Percentiles rank a stretch among this genome's conserved stretches.
phyloP scores from a whole-genome alignment of 345 rosid genomes.

The Conringia planisiliqua region DNA sequence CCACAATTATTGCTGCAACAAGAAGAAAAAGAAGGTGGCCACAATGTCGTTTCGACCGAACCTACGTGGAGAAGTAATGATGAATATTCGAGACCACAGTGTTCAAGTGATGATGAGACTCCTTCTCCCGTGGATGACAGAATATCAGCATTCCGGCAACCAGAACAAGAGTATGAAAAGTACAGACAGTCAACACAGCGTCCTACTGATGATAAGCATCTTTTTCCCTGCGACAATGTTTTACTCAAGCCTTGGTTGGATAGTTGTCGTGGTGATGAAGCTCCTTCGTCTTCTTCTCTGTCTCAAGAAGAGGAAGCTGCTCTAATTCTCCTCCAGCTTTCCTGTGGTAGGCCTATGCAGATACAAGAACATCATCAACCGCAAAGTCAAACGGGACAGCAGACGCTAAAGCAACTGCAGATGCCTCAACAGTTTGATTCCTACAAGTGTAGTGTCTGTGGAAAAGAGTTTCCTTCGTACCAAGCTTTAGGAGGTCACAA shows the following conservation, averaged over 20 bases:
- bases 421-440: background rate
- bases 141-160: background rate
- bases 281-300: constrained; percentile 14
- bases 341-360: constrained; percentile 26
- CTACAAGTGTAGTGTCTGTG: constrained; percentile 66
- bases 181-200: too few species aligned
- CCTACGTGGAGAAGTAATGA: constrained; percentile 39
- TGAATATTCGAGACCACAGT: constrained; percentile 33
- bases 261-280: constrained; percentile 27
- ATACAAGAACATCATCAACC: constrained; percentile 21
- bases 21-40: background rate
- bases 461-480: constrained; percentile 67
- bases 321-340: constrained; percentile 61
- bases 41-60: constrained; percentile 11
- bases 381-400: background rate
- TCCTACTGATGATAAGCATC: background rate
- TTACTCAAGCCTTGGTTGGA: background rate
- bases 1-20: background rate
- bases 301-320: constrained; percentile 51
- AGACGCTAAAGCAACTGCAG: background rate
- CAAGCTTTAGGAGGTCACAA: constrained; percentile 97
- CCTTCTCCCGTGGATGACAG: background rate
- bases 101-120: background rate
- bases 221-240: background rate
- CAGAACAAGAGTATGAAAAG: background rate